Evolutionary conservation across 805 yeast species (phyloP).

Genomic region (Saturnispora mendoncae): DNA sequence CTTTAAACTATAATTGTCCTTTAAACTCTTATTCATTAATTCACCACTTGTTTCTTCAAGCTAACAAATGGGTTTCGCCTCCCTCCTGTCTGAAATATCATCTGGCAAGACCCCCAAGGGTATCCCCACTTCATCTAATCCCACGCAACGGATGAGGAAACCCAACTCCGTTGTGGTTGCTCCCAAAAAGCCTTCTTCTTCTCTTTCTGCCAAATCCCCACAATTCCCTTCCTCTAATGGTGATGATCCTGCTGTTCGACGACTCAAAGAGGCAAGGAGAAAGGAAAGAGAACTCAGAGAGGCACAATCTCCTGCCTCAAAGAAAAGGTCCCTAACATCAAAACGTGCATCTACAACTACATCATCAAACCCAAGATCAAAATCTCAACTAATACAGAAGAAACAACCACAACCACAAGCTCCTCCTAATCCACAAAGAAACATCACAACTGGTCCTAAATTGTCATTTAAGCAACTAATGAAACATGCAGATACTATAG

Average conservation of each 20-base stretch:
- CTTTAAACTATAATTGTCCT: too few species aligned
- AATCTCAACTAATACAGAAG: neutral
- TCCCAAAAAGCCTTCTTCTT: too few species aligned
- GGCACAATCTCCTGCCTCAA: slow-evolving; percentile 24
- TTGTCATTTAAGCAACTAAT: slow-evolving; percentile 58
- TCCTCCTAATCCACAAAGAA: slow-evolving; percentile 5
- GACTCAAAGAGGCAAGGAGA: slow-evolving; percentile 58
- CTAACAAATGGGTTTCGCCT: slow-evolving; percentile 15
- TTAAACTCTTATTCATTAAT: neutral
- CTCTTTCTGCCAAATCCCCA: too few species aligned
- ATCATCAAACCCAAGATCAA: slow-evolving; percentile 10
- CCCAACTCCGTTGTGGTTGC: slow-evolving; percentile 10
- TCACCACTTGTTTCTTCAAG: too few species aligned
- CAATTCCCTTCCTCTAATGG: too few species aligned
- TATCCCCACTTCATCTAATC: neutral
- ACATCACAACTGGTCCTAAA: slow-evolving; percentile 30
- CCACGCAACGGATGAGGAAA: neutral
- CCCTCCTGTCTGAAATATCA: slow-evolving; percentile 26
- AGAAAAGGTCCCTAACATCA: neutral
- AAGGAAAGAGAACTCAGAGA: slow-evolving; percentile 39
- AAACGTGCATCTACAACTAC: slow-evolving; percentile 9
- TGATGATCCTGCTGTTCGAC: slow-evolving; percentile 62
- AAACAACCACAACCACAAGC: slow-evolving; percentile 1
- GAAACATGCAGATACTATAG: slow-evolving; percentile 58
- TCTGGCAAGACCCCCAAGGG: slow-evolving; percentile 16